Conservation (phyloP, 192 early-diverging fungal species). For the Coemansia furcata region DNA sequence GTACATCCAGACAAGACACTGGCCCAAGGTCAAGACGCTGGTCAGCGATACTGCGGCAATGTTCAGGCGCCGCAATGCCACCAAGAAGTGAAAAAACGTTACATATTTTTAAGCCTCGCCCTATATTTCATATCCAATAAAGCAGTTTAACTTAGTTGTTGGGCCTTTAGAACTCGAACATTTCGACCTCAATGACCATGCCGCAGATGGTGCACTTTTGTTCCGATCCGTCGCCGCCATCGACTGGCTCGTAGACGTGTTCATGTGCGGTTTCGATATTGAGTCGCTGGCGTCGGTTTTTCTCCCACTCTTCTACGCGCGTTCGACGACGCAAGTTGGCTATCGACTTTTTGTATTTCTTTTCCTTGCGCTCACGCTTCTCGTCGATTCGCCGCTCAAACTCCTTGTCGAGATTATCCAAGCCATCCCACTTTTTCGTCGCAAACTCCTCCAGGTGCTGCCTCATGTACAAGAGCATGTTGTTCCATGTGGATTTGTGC, state of each 20-base stretch:
- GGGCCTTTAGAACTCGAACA: slow-evolving; percentile 52
- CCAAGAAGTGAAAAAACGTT: slow-evolving; percentile 1
- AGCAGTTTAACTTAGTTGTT: neutral
- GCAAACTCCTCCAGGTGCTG: slow-evolving; percentile 90
- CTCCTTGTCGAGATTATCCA: slow-evolving; percentile 83
- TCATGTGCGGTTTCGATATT: slow-evolving; percentile 64
- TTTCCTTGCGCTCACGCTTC: slow-evolving; percentile 80
- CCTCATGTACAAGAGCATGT: slow-evolving; percentile 93
- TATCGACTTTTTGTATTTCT: slow-evolving; percentile 78
- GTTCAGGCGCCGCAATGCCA: slow-evolving; percentile 40
- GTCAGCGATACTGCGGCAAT: slow-evolving; percentile 30
- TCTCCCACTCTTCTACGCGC: slow-evolving; percentile 68
- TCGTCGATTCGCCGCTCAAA: slow-evolving; percentile 75
- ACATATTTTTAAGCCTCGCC: neutral
- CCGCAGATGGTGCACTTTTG: slow-evolving; percentile 68
- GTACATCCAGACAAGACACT: slow-evolving; percentile 23
- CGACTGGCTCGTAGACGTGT: slow-evolving; percentile 66
- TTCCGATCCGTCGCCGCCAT: slow-evolving; percentile 53
- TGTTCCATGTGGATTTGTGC: slow-evolving; percentile 92
- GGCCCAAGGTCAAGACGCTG: slow-evolving; percentile 31
- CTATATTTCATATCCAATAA: neutral
- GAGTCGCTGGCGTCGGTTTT: slow-evolving; percentile 45
- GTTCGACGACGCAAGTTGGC: slow-evolving; percentile 77
- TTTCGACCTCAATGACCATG: slow-evolving; percentile 64
- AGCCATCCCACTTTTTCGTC: slow-evolving; percentile 86